phyloP scores from a whole-genome alignment of 768 basidiomycete genomes.

The Boletus rubropictus region DNA sequence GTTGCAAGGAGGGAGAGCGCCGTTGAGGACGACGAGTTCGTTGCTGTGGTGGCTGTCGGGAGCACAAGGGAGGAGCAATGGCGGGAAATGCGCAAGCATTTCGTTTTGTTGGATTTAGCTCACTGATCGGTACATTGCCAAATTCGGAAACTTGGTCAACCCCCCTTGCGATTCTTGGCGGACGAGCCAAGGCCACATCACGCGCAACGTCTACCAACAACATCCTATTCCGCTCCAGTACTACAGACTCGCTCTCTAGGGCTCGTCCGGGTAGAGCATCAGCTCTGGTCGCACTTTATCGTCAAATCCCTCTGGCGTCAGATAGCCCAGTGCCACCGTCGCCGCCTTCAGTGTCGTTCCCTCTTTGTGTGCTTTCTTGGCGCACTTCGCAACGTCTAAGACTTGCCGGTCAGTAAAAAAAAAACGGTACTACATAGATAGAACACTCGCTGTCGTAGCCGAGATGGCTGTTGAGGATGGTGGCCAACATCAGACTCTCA shows the following conservation, averaged over 20 bases:
- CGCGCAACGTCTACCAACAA: background rate
- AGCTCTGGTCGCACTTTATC: slow-evolving; percentile 86
- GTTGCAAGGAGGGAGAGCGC: background rate
- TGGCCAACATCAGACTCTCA: slow-evolving; percentile 97
- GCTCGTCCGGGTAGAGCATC: slow-evolving; percentile 74
- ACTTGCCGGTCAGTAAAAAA: slow-evolving; percentile 8
- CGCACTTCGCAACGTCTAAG: slow-evolving; percentile 92
- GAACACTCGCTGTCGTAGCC: slow-evolving; percentile 90
- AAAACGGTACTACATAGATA: background rate
- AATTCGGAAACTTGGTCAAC: slow-evolving; percentile 26
- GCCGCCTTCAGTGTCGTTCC: slow-evolving; percentile 95
- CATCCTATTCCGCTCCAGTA: background rate
- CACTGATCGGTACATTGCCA: slow-evolving; percentile 30
- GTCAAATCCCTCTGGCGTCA: slow-evolving; percentile 91
- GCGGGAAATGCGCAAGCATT: slow-evolving; percentile 31
- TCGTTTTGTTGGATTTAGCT: slow-evolving; percentile 35
- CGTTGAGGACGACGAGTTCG: slow-evolving; percentile 9
- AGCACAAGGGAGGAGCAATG: slow-evolving; percentile 22
- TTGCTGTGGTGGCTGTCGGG: slow-evolving; percentile 18
- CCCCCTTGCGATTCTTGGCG: slow-evolving; percentile 22
- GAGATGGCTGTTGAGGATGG: slow-evolving; percentile 90
- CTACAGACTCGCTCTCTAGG: slow-evolving; percentile 14
- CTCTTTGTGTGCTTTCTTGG: slow-evolving; percentile 99
- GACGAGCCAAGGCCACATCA: slow-evolving; percentile 12
- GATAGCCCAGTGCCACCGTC: slow-evolving; percentile 78